Base-by-base conservation (phyloP, 1,284 basidiomycete genomes). In the Moniliella sp. region DNA sequence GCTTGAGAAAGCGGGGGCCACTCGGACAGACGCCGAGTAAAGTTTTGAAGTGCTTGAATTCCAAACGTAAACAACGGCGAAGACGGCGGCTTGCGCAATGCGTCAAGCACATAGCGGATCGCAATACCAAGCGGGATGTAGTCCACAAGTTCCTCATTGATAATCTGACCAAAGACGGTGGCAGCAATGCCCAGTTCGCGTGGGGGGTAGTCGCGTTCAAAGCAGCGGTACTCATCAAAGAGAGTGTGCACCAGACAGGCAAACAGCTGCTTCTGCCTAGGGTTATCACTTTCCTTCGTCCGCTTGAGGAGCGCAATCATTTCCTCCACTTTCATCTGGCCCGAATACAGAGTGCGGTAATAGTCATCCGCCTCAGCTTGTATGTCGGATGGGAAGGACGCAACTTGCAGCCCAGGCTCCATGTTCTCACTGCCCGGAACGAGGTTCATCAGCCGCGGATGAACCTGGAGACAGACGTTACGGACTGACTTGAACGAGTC, bases 151-250 rank as follows among this genome's bases (percentile, higher is more conserved):
- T 83, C 74, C 53, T 78, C 74, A 55, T 93, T 82, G 48, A 99
- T 91, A 46, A 99, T 71, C 14, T 83, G 84, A 25, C 91, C 91
- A 50, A 97, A 97, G 19, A 99, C 71, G 51, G 83, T 78, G 30
- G 81, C 91, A 1, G 91, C 97, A 74, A 97, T 84, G 28, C 76
- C 75, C 29, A 97, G 70, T 65, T 97, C 84, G 41, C 17, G 79
- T n/a, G n/a, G 70, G 10, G 91, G 91, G 56, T 99, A 88, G 32
- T 57, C 50, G 42, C 80, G 78, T 59, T 91, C 82, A 72, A 97
- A 93, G 68, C 93, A 97, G 57, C 86, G 84, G 72, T 93, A 93
- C 67, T 99, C 91, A 72, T 97, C 91, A 63, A 99, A 97, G 33
- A 99, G 73, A 65, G 93, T 91, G 66, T 94, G 86, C 32, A 97